Evolutionary conservation across 352 stramenopile genomes (phyloP).

Genomic region (Phytopythium cucurbitacearum): DNA sequence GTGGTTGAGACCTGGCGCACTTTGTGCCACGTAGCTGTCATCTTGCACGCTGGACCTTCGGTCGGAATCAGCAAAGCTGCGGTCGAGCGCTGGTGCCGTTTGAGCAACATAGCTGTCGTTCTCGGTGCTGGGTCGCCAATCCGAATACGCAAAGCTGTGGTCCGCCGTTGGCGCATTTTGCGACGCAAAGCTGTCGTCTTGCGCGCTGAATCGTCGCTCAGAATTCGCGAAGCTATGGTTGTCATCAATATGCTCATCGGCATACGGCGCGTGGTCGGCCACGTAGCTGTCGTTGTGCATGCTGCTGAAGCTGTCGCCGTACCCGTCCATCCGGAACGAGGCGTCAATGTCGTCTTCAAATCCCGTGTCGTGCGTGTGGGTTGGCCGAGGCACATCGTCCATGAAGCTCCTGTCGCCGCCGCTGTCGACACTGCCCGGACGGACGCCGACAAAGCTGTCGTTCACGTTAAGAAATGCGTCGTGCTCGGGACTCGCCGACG

Average conservation of each 20-base stretch:
- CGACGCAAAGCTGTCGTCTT: conserved; percentile 10
- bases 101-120: too few relatives aligned
- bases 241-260: not conserved
- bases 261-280: not conserved
- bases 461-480: conserved; percentile 3
- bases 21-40: too few relatives aligned
- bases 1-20: too few relatives aligned
- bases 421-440: not conserved
- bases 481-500: too few relatives aligned
- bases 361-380: not conserved
- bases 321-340: conserved; percentile 3
- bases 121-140: too few relatives aligned
- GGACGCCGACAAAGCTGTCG: conserved; percentile 7
- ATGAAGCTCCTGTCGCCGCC: conserved; percentile 5
- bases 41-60: too few relatives aligned
- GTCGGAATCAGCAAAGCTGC: too few relatives aligned
- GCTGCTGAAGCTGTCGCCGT: conserved; percentile 5
- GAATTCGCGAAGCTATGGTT: not conserved
- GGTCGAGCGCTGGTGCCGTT: too few relatives aligned
- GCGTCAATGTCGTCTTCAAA: conserved; percentile 4
- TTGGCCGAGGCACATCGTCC: conserved; percentile 3
- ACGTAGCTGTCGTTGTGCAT: conserved; percentile 2
- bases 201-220: too few relatives aligned
- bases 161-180: conserved; percentile 1
- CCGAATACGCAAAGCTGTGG: conserved; percentile 17